Base-by-base conservation (phyloP, 73 alveolate genomes). In the Effrenium voratum region DNA sequence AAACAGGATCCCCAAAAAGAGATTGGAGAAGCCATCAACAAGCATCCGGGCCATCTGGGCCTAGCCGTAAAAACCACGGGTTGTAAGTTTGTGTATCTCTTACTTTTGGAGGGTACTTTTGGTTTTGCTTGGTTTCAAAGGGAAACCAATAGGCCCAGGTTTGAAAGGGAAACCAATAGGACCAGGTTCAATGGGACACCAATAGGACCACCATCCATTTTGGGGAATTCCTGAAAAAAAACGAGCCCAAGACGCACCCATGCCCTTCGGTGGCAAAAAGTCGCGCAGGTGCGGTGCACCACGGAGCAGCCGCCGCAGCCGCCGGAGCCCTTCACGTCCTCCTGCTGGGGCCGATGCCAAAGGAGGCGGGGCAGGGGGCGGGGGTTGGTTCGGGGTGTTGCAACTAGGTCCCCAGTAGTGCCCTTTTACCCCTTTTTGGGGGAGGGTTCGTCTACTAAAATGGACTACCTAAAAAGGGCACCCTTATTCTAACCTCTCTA, bases 221-320 rank as follows among this genome's bases (percentile, higher is more conserved):
- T 63, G 81, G 81, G 10, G 82, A n/a, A n/a, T n/a, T 15, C 5
- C 82, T 47, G 30, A 70, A 70, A 22, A 26, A 24, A n/a, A 5
- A 12, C 5, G 80, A 43, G 47, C 19, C 22, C 5, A 4, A 2
- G 26, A 15, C 80, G 3, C 55, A 55, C 68, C 22, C 12, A 55
- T 15, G n/a, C 28, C 0, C 72, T 57, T 57, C 28, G 16, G 16
- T 57, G 16, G 72, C 72, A 57, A 57, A n/a, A 57, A 8, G n/a
- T n/a, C 3, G 22, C 30, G 13, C 82, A 87, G 95, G 95, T 87
- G 72, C 95, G 95, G 70, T 87, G 95, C 40, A 87, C 95, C 95
- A 87, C 95, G 46, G 95, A 60, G 85, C 84, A 22, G 50, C 95
- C 95, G 26, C 68, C 81, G 26, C 47, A 22, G 32, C 36, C n/a